Evolutionary conservation across 305 asterid genomes (phyloP), one percentile per base, ranked within the genome.

Genomic region (Fraxinus baroniana): DNA sequence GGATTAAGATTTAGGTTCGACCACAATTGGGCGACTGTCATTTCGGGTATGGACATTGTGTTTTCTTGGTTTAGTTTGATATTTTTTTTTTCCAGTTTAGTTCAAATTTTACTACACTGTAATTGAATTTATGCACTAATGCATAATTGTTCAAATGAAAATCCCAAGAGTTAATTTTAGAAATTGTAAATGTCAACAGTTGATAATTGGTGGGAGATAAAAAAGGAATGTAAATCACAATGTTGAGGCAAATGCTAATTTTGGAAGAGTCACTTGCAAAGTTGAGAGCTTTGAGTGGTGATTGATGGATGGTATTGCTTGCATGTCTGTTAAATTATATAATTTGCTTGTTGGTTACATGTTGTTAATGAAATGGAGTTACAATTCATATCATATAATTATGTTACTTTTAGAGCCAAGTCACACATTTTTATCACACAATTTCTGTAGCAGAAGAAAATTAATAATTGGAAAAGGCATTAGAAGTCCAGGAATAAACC

Each of bases 11-110:
- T 96, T 79, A 85, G 79, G 88, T 96, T 94, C 86, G n/a, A n/a
- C n/a, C n/a, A 96, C 89, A 94, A 90, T 81, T 92, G 97, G 99
- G 98, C 98, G 33, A 35, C 89, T 55, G 97, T 94, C 72, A 96
- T 96, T 86, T 90, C 97, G 10, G 98, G 99, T 96, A 84, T 9
- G 86, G 30, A 33, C 32, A 20, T 74, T 52, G 57, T 83, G 80
- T 55, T 81, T 81, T 82, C 74, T 75, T 57, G 68, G 28, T n/a
- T 57, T 18, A 57, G 7, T 20, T 24, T 9, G 15, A 66, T 17
- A 52, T 66, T 64, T 20, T 64, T 32, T 64, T 32, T 8, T 24
- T 64, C 9, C 17, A 12, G 13, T 64, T 64, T 9, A 64, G 3
- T 7, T 26, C 30, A 17, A 2, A 24, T 10, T 66, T 6, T 26